Evolutionary conservation across 441 rosid species (phyloP), one percentile per base, ranked within the genome.

Genomic region (Biscutella laevigata): DNA sequence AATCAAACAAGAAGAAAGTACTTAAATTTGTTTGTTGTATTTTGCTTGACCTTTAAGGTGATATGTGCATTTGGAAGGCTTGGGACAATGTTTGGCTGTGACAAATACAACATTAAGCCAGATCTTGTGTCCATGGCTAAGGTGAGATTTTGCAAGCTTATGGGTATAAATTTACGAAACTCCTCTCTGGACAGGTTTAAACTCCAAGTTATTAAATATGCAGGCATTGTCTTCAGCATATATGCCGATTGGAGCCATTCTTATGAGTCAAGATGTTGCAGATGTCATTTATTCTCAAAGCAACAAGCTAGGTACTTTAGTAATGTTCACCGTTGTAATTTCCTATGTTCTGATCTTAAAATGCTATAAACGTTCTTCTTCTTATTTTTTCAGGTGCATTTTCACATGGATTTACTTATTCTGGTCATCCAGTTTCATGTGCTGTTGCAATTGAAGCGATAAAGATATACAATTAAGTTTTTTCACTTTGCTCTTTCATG

Each of bases 21-120:
- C n/a, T n/a, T n/a, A n/a, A n/a, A n/a, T n/a, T n/a, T n/a, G n/a
- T n/a, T n/a, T n/a, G n/a, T n/a, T n/a, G n/a, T n/a, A 35, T 43
- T 10, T 34, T 60, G 20, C 48, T 59, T 41, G 61, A 55, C 49
- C 41, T 36, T 32, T 22, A 57, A 91, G 98, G 98, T 92, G 25
- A 86, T 92, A 9, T 86, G 94, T 74, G 98, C 94, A 48, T 92
- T 92, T 77, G 98, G 98, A 68, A 79, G 98, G 71, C 92, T 92
- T 24, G 98, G 98, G 12, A 77, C 95, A n/a, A 88, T 86, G 97
- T 92, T 64, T 72, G 98, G 98, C 3, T 74, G 87, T 67, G 97
- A 88, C 70, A 86, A 82, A 69, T 92, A 79, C 82, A 74, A 78
- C 15, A 63, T 69, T 12, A 69, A 69, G 40, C 73, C 73, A 52